Conservation (phyloP, 1,139 yeast species). For the Saccharomyces hybrid region DNA sequence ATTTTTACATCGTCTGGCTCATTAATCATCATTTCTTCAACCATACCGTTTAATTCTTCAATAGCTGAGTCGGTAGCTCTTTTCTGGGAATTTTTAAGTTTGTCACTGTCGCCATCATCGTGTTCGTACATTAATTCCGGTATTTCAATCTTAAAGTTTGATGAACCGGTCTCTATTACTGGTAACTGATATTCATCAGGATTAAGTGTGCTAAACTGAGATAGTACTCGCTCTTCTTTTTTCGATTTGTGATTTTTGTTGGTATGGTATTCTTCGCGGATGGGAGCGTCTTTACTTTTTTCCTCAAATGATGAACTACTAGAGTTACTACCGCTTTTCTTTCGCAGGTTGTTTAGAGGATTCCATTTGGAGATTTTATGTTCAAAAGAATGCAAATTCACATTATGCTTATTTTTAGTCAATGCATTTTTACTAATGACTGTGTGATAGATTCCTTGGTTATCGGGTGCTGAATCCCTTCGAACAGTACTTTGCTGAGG, state of each 20-base stretch:
- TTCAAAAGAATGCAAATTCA: conserved; percentile 18
- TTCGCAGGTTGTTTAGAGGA: conserved; percentile 21
- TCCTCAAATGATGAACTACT: conserved; percentile 2
- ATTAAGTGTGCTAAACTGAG: conserved; percentile 12
- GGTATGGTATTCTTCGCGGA: not conserved
- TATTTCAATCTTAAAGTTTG: conserved; percentile 21
- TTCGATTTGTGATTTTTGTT: conserved; percentile 4
- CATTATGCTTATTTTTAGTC: conserved; percentile 14
- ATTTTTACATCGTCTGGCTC: conserved; percentile 15
- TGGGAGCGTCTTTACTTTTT: not conserved
- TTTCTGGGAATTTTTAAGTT: not conserved
- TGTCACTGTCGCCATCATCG: conserved; percentile 4
- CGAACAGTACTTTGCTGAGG: conserved; percentile 5
- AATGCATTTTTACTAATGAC: conserved; percentile 19
- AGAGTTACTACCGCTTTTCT: conserved; percentile 16
- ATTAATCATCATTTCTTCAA: conserved; percentile 31
- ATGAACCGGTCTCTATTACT: conserved; percentile 20
- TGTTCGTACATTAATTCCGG: conserved; percentile 16
- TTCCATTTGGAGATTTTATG: conserved; percentile 26
- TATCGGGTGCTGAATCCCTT: conserved; percentile 3
- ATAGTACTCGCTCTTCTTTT: conserved; percentile 6
- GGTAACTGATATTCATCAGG: conserved; percentile 23
- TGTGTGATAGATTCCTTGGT: conserved; percentile 18
- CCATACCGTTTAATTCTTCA: conserved; percentile 29
- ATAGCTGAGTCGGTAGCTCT: conserved; percentile 15